Base-by-base conservation (phyloP, 345 rosid species). In the Rubroshorea leprosula region DNA sequence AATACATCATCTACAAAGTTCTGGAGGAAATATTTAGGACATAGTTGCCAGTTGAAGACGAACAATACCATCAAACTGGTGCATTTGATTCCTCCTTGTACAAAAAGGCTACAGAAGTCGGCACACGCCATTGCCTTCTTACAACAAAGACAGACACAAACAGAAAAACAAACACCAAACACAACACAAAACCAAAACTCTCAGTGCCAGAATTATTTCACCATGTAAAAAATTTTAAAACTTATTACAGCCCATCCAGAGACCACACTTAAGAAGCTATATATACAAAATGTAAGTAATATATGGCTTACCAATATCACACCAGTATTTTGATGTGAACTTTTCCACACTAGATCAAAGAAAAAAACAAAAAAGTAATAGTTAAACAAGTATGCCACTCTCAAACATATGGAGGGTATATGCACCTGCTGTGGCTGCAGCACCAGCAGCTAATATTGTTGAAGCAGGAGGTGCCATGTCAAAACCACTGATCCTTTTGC, bases 381-480 rank as follows among this genome's bases (percentile, higher is more conserved):
- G 92, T 83, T 85, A 89, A 73, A 56, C 25, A 54, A 57, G 71
- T 57, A 77, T 60, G 18, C 26, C 57, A 65, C 63, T 54, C 20
- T 44, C 57, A 41, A 29, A 65, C 46, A 57, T 46, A 9, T 6
- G 49, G 20, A 75, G 46, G 35, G 60, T 60, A 49, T 48, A 65
- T 65, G 53, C 78, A 91, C 96, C 98, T 77, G 80, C 68, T 45
- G 80, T 80, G n/a, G 79, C 77, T 61, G 58, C 66, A 38, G 64
- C 83, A 56, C 66, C 68, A 8, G 41, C 75, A 68, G 83, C 79
- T 58, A 86, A 24, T 86, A 87, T 67, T 68, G 97, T 85, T 59
- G 95, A 79, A 71, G 84, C 72, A 59, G 96, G 92, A 61, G 97
- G 95, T 24, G 89, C 96, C 99, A 94, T 85, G 73, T 94, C 99